Percentiles rank a stretch among this genome's conserved stretches.
Evolutionary conservation across 2,329 filamentous ascomycete genomes (phyloP).

Genomic region (Colletotrichum destructivum): DNA sequence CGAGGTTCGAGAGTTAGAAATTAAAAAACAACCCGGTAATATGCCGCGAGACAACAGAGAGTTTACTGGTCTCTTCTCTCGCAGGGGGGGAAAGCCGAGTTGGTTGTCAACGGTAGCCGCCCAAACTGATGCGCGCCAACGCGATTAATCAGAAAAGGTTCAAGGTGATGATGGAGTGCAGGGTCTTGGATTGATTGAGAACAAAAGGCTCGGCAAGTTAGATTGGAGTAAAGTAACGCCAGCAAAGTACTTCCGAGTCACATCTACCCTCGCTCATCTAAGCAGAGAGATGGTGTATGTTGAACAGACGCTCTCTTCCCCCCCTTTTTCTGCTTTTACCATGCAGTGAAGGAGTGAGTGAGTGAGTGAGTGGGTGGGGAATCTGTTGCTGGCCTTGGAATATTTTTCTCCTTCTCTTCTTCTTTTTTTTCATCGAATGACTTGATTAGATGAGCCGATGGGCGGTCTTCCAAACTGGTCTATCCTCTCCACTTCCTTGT

Average conservation of each 20-base stretch:
- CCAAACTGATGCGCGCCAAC: background rate
- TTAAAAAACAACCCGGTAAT: too few relatives aligned
- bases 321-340: conserved; percentile 11
- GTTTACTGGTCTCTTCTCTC: background rate
- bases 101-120: conserved; percentile 3
- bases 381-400: background rate
- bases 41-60: background rate
- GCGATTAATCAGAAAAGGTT: background rate
- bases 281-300: conserved; percentile 29
- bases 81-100: background rate
- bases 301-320: background rate
- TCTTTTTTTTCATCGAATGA: conserved; percentile 8
- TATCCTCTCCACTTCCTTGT: conserved; percentile 20
- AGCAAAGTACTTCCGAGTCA: conserved; percentile 31
- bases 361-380: conserved; percentile 14
- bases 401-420: background rate
- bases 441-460: conserved; percentile 32
- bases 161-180: conserved; percentile 17
- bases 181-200: conserved; percentile 7
- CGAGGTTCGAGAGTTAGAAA: background rate
- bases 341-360: background rate
- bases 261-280: conserved; percentile 27
- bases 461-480: background rate
- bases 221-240: background rate
- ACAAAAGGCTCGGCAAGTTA: conserved; percentile 18